Evolutionary conservation across 2,329 filamentous ascomycete species (phyloP), one percentile per base, ranked within the genome.

Genomic region (Colletotrichum viniferum): DNA sequence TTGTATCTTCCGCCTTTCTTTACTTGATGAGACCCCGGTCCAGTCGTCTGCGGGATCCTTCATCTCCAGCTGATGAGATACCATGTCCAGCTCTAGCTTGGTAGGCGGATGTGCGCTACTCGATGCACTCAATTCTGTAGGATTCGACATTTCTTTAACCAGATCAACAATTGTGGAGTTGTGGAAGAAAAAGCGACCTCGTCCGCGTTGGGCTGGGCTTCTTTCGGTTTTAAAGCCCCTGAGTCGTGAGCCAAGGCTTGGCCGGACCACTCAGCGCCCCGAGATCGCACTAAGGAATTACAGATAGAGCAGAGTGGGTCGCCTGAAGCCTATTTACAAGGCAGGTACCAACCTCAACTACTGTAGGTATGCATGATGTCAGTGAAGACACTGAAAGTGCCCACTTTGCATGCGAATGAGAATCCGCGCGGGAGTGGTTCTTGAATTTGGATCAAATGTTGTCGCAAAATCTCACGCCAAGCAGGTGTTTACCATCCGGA

Each of bases 1-100:
- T 36, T 71, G 73, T 18, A 74, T 69, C 28, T 48, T 71, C 16
- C 73, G 64, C 26, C 73, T 48, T 36, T 74, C 69, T 34, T 70
- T 60, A 24, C 69, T 70, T 21, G 63, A 70, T 13, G 73, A 34
- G 24, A 74, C 36, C 18, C 68, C 73, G 3, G 68, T 71, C 68
- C 73, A 74, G 7, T 74, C 38, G 32, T 74, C 73, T 28, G 24
- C 30, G 10, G 38, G 26, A 14, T 67, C 32, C 7, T 21, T 52
- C 2, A 67, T 16, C 21, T 72, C 73, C 12, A 14, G 38, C 28
- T 67, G 56, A 9, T 63, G 28, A 4, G 55, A 36, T 26, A 67
- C 28, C 6, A 26, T 4, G 16, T 63, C 32, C 7, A 24, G 18
- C n/a, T 63, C 32, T 3, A 38, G 34, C 24, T 24, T 13, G n/a